Percentiles rank a stretch among this genome's conserved stretches.
Conservation (phyloP, 768 basidiomycete species). For the Tricholomella constricta region DNA sequence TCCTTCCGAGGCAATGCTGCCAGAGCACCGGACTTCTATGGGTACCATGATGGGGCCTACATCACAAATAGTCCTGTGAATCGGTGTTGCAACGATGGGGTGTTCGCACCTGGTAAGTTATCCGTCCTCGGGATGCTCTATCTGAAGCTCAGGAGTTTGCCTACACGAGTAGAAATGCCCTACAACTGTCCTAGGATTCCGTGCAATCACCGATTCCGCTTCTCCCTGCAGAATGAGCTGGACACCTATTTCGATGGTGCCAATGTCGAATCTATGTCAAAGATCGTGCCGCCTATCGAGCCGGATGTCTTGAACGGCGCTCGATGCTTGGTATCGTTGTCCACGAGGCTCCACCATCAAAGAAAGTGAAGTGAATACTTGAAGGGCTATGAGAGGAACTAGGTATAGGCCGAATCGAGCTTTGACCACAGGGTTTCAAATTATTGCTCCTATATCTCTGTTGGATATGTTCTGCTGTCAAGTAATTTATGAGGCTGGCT, state of each 20-base stretch:
- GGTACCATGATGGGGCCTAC: no score
- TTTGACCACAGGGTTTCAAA: no score
- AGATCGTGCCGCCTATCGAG: background rate
- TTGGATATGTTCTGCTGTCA: no score
- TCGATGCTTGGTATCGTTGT: background rate
- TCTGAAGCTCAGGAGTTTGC: background rate
- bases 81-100: background rate
- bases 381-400: no score
- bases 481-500: no score
- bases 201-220: background rate
- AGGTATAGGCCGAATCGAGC: no score
- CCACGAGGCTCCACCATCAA: background rate
- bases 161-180: background rate
- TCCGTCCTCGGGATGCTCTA: background rate
- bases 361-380: no score
- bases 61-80: no score
- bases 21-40: no score
- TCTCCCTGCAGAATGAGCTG: background rate
- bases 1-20: no score
- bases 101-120: constrained; percentile 1
- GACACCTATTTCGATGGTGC: background rate
- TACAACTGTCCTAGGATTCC: background rate
- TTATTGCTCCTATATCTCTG: no score
- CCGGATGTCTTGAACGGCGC: background rate
- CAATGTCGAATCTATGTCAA: background rate